Evolutionary conservation across 202 grass and related monocot species (phyloP).

Genomic region (Saccharum hybrid): DNA sequence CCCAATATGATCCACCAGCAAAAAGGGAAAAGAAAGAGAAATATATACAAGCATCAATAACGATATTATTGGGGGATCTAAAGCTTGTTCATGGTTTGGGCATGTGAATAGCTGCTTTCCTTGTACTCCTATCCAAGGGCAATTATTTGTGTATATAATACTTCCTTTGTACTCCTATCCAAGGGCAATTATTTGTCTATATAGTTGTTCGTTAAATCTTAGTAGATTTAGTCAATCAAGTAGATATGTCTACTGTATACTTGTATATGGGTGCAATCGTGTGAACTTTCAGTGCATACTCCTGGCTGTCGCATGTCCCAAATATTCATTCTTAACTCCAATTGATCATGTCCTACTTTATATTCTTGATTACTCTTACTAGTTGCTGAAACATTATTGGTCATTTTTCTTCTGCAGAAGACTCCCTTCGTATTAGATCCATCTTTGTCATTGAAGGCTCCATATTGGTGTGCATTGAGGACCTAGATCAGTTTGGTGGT

Average conservation of each 20-base stretch:
- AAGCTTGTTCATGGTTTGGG: neutral
- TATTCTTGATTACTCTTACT: conserved; percentile 18
- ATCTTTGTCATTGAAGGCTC: conserved; percentile 64
- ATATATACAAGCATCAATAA: neutral
- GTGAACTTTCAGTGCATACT: neutral
- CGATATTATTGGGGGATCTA: neutral
- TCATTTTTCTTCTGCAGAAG: conserved; percentile 58
- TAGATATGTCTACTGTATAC: neutral
- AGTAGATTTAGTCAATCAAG: neutral
- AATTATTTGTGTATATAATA: neutral
- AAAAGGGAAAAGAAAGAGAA: neutral
- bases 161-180: too few species aligned
- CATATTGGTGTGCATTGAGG: conserved; percentile 82
- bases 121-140: neutral
- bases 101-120: neutral
- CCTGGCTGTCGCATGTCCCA: neutral
- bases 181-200: too few species aligned
- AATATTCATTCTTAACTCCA: neutral
- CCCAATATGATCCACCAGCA: neutral
- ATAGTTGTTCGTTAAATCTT: neutral
- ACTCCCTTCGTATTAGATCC: conserved; percentile 65
- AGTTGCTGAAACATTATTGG: conserved; percentile 34
- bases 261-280: neutral
- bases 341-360: conserved; percentile 13
- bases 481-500: conserved; percentile 74